phyloP scores from a whole-genome alignment of 1,284 basidiomycete genomes.

The Rhodotorula sp. region DNA sequence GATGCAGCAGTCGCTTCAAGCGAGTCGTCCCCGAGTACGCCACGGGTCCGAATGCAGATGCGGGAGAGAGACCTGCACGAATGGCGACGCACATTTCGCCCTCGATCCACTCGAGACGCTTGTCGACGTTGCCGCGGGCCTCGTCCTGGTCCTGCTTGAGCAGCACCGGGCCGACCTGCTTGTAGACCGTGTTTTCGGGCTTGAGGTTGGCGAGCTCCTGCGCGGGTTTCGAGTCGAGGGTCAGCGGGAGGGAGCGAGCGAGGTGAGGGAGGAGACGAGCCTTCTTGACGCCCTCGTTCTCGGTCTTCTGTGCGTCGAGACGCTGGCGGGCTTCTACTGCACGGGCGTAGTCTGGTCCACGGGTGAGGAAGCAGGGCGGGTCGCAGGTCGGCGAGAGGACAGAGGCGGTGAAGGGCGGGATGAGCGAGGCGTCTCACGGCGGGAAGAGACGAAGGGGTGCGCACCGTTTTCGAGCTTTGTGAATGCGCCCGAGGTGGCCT shows the following conservation, averaged over 20 bases:
- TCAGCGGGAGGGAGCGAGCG: background rate
- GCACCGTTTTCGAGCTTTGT: constrained; percentile 16
- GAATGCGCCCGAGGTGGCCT: constrained; percentile 3
- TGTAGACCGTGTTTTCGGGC: constrained; percentile 80
- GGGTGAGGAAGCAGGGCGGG: background rate
- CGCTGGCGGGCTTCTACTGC: constrained; percentile 76
- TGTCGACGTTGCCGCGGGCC: constrained; percentile 86
- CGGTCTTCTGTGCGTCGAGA: constrained; percentile 82
- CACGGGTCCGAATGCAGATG: background rate
- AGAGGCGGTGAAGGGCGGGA: background rate
- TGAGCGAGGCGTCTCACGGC: background rate
- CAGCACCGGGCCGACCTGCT: constrained; percentile 87
- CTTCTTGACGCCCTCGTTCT: constrained; percentile 91
- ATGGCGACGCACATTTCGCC: constrained; percentile 82
- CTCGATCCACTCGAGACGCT: constrained; percentile 85
- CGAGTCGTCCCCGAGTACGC: no score
- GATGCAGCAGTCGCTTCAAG: no score
- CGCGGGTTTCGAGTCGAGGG: no score
- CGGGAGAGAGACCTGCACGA: no score
- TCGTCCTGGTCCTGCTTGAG: constrained; percentile 86
- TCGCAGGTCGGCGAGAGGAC: no score
- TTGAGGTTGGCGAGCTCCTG: constrained; percentile 83
- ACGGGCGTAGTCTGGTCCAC: constrained; percentile 64
- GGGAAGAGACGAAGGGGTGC: background rate
- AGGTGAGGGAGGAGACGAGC: constrained; percentile 53